Evolutionary conservation across 2,329 filamentous ascomycete species (phyloP).

Genomic region (Talaromyces islandicus): DNA sequence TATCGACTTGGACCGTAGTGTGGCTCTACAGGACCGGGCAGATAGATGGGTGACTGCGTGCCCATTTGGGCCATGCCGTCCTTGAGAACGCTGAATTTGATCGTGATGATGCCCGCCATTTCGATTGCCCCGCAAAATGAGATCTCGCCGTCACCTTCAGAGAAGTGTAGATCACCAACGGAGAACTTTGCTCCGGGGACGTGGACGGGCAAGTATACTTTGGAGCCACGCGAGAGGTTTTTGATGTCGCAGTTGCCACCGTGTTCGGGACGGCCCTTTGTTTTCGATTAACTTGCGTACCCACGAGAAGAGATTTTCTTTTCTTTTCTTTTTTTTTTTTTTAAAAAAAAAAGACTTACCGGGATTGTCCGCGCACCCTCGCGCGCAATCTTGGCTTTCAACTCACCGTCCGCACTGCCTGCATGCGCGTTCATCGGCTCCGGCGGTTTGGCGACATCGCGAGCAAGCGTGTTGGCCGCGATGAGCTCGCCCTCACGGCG

Average conservation of each 20-base stretch:
- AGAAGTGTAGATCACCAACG: slow-evolving; percentile 84
- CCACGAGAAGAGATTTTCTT: background rate
- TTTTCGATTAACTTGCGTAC: background rate
- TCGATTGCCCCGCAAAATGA: slow-evolving; percentile 87
- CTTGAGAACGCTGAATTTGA: slow-evolving; percentile 86
- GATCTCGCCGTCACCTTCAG: slow-evolving; percentile 85
- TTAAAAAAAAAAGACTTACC: slow-evolving; percentile 27
- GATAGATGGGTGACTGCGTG: slow-evolving; percentile 77
- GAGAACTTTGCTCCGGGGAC: slow-evolving; percentile 82
- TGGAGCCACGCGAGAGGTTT: slow-evolving; percentile 70
- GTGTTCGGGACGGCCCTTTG: slow-evolving; percentile 66
- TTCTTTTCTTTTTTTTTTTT: too few relatives aligned
- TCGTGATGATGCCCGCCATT: slow-evolving; percentile 85
- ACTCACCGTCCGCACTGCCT: slow-evolving; percentile 53
- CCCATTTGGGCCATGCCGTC: slow-evolving; percentile 66
- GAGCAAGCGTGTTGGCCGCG: slow-evolving; percentile 52
- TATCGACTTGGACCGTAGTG: slow-evolving; percentile 77
- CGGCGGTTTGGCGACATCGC: slow-evolving; percentile 72
- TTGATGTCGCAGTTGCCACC: slow-evolving; percentile 93
- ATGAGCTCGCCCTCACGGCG: slow-evolving; percentile 75
- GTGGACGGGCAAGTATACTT: slow-evolving; percentile 83
- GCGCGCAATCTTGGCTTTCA: slow-evolving; percentile 62
- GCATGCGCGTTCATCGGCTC: slow-evolving; percentile 67
- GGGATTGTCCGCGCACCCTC: slow-evolving; percentile 85
- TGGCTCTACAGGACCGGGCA: slow-evolving; percentile 80